A percentile compares a stretch with the other conserved stretches of the same genome.
These are phyloP conservation scores for Arthrinium phaeospermum DNA, from an alignment of 2,329 filamentous ascomycete genomes.

Conservation along the genomic window DNA sequence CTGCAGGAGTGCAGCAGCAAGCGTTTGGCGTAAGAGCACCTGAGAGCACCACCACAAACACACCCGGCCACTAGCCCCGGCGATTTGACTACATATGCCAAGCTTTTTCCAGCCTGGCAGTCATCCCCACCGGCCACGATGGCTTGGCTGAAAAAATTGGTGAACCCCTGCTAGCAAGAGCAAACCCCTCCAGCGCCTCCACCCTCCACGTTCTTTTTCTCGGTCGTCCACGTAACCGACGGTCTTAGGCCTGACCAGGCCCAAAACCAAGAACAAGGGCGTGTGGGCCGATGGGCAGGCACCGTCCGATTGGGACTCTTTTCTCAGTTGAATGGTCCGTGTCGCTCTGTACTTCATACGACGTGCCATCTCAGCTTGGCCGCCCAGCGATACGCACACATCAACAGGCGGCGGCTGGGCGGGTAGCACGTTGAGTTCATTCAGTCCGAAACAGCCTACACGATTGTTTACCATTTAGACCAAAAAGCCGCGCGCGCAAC, in stretches of 20 bases:
- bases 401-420: not conserved
- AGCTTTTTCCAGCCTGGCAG: slow-evolving; percentile 14
- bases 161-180: not conserved
- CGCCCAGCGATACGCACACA: too few relatives aligned
- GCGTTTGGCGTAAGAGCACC: not conserved
- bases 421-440: not conserved
- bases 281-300: slow-evolving; percentile 9
- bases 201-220: slow-evolving; percentile 15
- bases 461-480: not conserved
- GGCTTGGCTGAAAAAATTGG: slow-evolving; percentile 3
- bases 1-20: too few relatives aligned
- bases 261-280: not conserved
- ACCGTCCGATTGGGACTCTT: not conserved
- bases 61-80: not conserved
- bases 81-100: slow-evolving; percentile 5
- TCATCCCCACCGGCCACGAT: not conserved
- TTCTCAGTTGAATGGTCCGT: not conserved
- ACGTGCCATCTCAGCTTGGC: too few relatives aligned
- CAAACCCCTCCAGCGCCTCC: not conserved
- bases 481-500: not conserved
- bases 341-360: not conserved
- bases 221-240: slow-evolving; percentile 12
- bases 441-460: not conserved
- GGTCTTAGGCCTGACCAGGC: slow-evolving; percentile 14
- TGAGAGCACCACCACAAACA: not conserved